A percentile compares a stretch with the other conserved stretches of the same genome.
Conservation (phyloP, 139 green algal genomes). For the Coelastrella sp. region DNA sequence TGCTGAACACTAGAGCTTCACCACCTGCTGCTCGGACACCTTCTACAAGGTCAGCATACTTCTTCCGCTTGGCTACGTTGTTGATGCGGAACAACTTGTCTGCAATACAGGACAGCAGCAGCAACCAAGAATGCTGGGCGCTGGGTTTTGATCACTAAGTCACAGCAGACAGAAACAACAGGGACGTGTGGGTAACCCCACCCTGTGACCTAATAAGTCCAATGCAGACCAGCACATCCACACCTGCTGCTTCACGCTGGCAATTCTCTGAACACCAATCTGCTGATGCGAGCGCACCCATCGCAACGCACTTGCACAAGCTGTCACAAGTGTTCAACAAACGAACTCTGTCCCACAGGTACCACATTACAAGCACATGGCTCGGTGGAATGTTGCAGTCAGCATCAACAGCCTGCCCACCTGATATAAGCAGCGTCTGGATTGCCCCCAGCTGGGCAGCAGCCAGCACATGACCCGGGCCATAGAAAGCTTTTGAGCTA, state of each 20-base stretch:
- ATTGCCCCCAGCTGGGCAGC: conserved; percentile 83
- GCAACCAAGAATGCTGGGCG: no score
- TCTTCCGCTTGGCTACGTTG: conserved; percentile 71
- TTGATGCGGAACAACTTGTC: conserved; percentile 92
- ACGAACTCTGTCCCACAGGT: no score
- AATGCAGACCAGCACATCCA: no score
- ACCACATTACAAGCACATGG: no score
- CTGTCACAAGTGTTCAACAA: no score
- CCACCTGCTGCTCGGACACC: conserved; percentile 85
- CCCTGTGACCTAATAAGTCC: no score
- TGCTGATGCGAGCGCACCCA: no score
- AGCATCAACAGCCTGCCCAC: not conserved
- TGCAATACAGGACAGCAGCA: not conserved
- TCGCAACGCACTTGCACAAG: no score
- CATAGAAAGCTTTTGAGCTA: conserved; percentile 91
- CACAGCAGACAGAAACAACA: not conserved
- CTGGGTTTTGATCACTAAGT: not conserved
- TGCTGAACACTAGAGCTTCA: conserved; percentile 89
- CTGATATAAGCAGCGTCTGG: conserved; percentile 77
- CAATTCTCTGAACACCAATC: no score
- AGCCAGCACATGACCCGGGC: conserved; percentile 80
- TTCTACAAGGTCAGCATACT: conserved; percentile 88
- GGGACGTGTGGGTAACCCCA: no score
- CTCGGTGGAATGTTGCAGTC: no score
- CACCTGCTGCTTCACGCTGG: no score